These are phyloP conservation scores for Calonectria pseudoreteaudii DNA, from an alignment of 2,329 filamentous ascomycete genomes.

Conservation along the genomic window DNA sequence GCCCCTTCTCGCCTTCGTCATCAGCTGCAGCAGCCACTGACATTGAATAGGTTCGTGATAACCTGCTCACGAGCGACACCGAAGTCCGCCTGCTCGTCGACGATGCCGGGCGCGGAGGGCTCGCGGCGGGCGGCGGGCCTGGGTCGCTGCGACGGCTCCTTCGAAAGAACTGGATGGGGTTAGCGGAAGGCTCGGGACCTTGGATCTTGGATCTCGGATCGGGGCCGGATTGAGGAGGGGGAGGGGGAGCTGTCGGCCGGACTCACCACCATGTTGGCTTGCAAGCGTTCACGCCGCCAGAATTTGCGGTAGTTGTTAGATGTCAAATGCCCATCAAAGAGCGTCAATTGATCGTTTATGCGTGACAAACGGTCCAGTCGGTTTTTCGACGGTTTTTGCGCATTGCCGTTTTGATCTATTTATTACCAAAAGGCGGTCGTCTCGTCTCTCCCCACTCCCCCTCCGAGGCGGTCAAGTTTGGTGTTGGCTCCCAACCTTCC, in stretches of 20 bases:
- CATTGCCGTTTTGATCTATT: not conserved
- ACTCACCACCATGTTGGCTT: conserved; percentile 3
- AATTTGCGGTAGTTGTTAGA: not conserved
- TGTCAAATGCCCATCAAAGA: not conserved
- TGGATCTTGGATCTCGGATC: not conserved
- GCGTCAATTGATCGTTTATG: not conserved
- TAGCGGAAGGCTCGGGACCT: not conserved
- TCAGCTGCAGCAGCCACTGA: no score
- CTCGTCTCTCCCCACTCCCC: not conserved
- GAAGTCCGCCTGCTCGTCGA: not conserved
- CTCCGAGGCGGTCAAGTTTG: not conserved
- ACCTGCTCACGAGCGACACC: not conserved
- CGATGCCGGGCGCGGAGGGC: not conserved
- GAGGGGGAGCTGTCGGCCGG: not conserved
- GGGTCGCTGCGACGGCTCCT: not conserved
- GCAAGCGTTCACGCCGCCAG: not conserved
- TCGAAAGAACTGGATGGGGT: conserved; percentile 1
- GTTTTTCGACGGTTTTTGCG: not conserved
- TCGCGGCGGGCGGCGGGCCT: not conserved
- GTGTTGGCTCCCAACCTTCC: conserved; percentile 8
- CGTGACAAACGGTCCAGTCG: not conserved
- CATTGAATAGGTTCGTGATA: not conserved
- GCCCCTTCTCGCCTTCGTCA: conserved; percentile 7
- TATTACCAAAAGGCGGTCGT: not conserved
- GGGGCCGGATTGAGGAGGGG: not conserved